Evolutionary conservation across 1,139 yeast species (phyloP), one percentile per base, ranked within the genome.

Genomic region (Pichia sp.): DNA sequence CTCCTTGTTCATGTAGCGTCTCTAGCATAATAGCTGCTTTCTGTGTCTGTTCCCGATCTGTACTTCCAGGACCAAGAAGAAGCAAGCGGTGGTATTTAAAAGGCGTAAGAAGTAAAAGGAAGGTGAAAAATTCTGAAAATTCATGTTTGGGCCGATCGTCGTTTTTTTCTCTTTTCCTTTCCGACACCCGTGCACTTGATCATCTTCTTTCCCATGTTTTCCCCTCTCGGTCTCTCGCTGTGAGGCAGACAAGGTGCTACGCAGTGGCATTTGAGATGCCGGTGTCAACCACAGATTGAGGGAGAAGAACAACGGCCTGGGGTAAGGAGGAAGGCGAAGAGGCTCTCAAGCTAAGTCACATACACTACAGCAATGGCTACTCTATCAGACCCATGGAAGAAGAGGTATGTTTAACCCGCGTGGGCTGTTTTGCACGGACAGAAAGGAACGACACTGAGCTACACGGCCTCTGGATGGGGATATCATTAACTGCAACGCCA

Each of bases 321-420:
- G 34, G 34, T 8, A 11, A 31, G 11, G 34, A 31, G 11, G 11
- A 8, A 31, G 34, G 11, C 4, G 34, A 31, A 31, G 34, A 11
- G 34, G 11, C 34, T 31, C 8, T 8, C 34, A 8, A 31, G 34
- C 10, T 15, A 36, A 5, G n/a, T 11, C 40, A 13, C 40, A 47
- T n/a, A 36, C 19, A 47, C 30, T 29, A 42, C 19, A 19, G 48
- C 45, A 32, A 54, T 54, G 56, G 53, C 56, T 51, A 43, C 54
- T 32, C 41, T 54, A 31, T 15, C 59, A 15, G 55, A 52, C 32
- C 57, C 59, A 49, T 56, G 59, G 59, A 56, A 56, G 34, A 56
- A 54, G 45, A 56, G 49, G 49, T 47, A 47, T 19, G 23, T 19
- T 19, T 19, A 19, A 3, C 23, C 23, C 23, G 23, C 23, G 23